Conservation (phyloP, 768 basidiomycete species). For the Termitomyces bulborhizus region DNA sequence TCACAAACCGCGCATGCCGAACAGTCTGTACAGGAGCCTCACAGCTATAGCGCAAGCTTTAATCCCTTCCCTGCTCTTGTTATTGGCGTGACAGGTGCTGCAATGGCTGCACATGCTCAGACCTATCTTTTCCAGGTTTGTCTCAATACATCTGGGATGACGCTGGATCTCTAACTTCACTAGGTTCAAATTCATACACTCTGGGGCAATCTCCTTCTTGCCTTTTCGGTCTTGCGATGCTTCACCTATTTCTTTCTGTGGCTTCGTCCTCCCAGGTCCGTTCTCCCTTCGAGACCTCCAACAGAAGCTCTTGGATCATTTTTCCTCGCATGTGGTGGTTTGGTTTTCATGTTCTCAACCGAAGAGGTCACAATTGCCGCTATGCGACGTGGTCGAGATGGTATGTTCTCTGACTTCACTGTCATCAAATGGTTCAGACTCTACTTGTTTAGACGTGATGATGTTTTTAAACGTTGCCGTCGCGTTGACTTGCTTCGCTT, state of each 20-base stretch:
- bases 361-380: conserved; percentile 89
- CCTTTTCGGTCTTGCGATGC: conserved; percentile 72
- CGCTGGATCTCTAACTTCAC: background rate
- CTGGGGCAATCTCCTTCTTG: conserved; percentile 86
- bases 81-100: conserved; percentile 88
- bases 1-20: conserved; percentile 23
- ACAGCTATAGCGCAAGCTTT: conserved; percentile 71
- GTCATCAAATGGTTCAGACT: background rate
- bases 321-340: conserved; percentile 81
- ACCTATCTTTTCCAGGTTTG: conserved; percentile 80
- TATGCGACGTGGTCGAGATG: conserved; percentile 86
- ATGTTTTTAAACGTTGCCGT: conserved; percentile 86
- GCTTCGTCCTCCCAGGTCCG: conserved; percentile 75
- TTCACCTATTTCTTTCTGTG: conserved; percentile 94
- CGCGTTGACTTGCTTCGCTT: conserved; percentile 79
- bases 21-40: conserved; percentile 56
- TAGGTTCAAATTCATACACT: conserved; percentile 85
- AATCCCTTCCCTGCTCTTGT: conserved; percentile 93
- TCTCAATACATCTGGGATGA: background rate
- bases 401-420: conserved; percentile 29
- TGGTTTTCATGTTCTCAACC: conserved; percentile 85
- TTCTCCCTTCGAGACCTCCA: conserved; percentile 88
- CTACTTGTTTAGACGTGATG: conserved; percentile 59
- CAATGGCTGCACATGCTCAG: conserved; percentile 91
- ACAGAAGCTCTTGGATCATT: conserved; percentile 89